Evolutionary conservation across 2,329 filamentous ascomycete species (phyloP), one percentile per base, ranked within the genome.

Genomic region (Xylariaceae sp.): DNA sequence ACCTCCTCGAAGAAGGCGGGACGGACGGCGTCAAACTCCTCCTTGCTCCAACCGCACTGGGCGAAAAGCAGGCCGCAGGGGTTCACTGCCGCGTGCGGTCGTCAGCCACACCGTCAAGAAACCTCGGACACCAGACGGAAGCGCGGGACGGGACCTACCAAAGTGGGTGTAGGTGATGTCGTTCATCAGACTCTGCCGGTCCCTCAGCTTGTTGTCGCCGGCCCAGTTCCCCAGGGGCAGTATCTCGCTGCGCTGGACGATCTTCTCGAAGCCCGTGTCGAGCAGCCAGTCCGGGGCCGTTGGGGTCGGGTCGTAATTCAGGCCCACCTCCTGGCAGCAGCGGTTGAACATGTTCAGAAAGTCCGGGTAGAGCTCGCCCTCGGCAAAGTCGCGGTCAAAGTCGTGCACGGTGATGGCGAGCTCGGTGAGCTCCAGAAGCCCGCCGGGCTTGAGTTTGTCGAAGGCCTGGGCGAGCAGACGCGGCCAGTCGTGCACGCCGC

Each of bases 401-500:
- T 62, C 60, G 35, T 59, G 61, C 31, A 65, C 58, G 14, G 54
- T 52, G 3, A 63, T 57, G 2, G 59, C 51, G 7, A 65, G 46
- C 38, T 68, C 63, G 10, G 59, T 57, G 44, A 67, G 59, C 49
- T 68, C 64, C 25, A 68, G 47, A n/a, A 60, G 53, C 1, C 65
- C 65, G 11, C 64, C 65, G 0, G 63, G 63, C 22, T 59, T 61
- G 13, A 67, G 56, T 36, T 64, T 62, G 10, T 46, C 42, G 32
- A 58, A 64, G 1, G 59, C 60, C 29, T 60, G 50, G 7, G 35
- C 39, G 6, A 67, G 39, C 2, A 67, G 42, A 1, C 40, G 38
- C 17, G 50, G 45, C 62, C 62, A 67, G 37, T 65, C 57, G 17
- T 52, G 52, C n/a, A 67, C 50, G 29, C 70, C 70, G 1, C 61